phyloP scores from a whole-genome alignment of 2,329 filamentous ascomycete genomes.

The Chaetomium globosum region DNA sequence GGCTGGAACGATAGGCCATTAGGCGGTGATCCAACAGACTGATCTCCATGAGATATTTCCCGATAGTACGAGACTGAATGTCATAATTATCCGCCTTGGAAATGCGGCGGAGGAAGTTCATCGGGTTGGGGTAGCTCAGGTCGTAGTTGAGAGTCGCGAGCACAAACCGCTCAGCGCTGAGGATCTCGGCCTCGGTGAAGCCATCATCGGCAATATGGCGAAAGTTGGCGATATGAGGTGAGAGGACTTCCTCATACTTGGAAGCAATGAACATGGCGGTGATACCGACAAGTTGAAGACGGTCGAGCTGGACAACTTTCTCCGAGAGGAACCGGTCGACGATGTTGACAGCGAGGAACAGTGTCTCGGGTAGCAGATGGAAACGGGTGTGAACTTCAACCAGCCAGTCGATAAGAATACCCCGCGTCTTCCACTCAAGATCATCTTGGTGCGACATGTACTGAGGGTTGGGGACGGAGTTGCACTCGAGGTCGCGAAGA shows the following conservation, averaged over 20 bases:
- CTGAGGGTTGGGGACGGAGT: conserved; percentile 80
- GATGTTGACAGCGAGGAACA: conserved; percentile 97
- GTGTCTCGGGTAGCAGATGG: conserved; percentile 89
- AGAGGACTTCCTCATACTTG: conserved; percentile 98
- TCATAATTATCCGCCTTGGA: conserved; percentile 99
- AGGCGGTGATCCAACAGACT: conserved; percentile 93
- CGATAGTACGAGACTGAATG: conserved; percentile 93
- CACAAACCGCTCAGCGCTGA: conserved; percentile 95
- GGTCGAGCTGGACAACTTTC: conserved; percentile 94
- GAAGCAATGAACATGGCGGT: conserved; percentile 99
- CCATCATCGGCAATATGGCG: conserved; percentile 95
- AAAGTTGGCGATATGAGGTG: conserved; percentile 96
- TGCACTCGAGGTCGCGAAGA: conserved; percentile 78
- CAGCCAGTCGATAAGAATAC: conserved; percentile 96
- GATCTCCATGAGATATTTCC: conserved; percentile 98
- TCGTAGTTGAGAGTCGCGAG: conserved; percentile 92
- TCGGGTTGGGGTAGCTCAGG: conserved; percentile 97
- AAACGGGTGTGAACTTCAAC: conserved; percentile 98
- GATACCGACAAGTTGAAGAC: conserved; percentile 93
- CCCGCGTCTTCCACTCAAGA: conserved; percentile 97
- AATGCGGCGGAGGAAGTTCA: conserved; percentile 99
- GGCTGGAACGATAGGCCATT: conserved; percentile 84
- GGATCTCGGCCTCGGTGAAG: conserved; percentile 91
- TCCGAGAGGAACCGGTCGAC: conserved; percentile 95
- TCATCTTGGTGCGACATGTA: conserved; percentile 97